A percentile compares a stretch with the other conserved stretches of the same genome.
Conservation (phyloP, 768 basidiomycete species). For the Lactarius sp. region DNA sequence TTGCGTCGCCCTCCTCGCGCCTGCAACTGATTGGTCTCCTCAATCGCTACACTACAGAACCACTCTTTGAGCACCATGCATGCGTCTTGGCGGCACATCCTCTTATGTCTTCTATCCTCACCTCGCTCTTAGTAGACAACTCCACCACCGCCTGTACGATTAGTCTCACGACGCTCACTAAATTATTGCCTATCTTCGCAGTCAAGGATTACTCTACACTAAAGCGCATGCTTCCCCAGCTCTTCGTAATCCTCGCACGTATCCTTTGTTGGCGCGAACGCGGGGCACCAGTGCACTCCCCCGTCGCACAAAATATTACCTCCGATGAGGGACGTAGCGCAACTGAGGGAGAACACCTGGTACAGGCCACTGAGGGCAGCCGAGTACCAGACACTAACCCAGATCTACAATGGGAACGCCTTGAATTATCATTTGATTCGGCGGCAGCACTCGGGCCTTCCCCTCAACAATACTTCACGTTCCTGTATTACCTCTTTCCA, state of each 20-base stretch:
- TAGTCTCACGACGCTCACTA: constrained; percentile 58
- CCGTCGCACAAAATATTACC: constrained; percentile 14
- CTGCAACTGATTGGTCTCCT: constrained; percentile 68
- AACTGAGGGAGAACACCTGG: constrained; percentile 16
- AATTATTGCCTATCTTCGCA: constrained; percentile 71
- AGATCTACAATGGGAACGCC: constrained; percentile 62
- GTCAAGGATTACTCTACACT: constrained; percentile 54
- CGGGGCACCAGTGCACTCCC: constrained; percentile 26
- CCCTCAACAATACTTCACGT: constrained; percentile 64
- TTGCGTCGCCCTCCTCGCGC: constrained; percentile 53
- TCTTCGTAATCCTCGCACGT: constrained; percentile 64
- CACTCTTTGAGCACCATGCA: constrained; percentile 46
- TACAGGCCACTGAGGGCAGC: background rate
- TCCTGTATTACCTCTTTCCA: constrained; percentile 87
- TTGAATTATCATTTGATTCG: constrained; percentile 56
- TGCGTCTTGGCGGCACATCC: constrained; percentile 53
- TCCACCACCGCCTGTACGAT: constrained; percentile 67
- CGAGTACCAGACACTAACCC: constrained; percentile 36
- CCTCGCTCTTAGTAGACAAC: constrained; percentile 67
- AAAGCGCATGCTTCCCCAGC: constrained; percentile 54
- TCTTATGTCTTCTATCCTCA: constrained; percentile 58
- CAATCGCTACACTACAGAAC: constrained; percentile 53
- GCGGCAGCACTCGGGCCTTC: constrained; percentile 52
- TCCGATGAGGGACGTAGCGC: constrained; percentile 1
- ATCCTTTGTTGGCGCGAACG: constrained; percentile 71